Base-by-base conservation (phyloP, 768 basidiomycete genomes). In the Termitomyces titanicus region DNA sequence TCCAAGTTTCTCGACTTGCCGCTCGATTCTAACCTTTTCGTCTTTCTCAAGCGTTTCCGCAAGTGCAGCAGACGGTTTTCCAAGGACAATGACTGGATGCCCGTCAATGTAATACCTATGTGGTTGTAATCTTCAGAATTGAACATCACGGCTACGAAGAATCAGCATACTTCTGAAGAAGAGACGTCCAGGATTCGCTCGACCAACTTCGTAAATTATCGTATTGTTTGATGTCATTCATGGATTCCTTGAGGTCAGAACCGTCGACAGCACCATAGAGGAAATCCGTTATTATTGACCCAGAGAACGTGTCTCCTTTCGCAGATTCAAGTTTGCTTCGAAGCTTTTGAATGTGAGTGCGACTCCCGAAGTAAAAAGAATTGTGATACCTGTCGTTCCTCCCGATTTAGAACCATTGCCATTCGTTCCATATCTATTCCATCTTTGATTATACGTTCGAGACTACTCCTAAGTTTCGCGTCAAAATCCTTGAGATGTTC, bases 391-490 rank as follows among this genome's bases (percentile, higher is more conserved):
- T 94, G 93, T 53, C 94, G 85, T 71, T 92, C 89, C 62, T 97
- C 93, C 48, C 94, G 78, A 60, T 86, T 82, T 44, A 99, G 83
- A 17, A 97, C 78, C 83, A 91, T 87, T 15, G 72, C 69, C 88
- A 99, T 97, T 10, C 96, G 77, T 29, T 85, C 78, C 88, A 98
- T 94, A 69, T 98, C 92, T 47, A 98, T 76, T 3, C 90, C 94
- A 51, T 88, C 83, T 17, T 78, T 63, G 8, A 79, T 81, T 51
- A 98, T 88, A 39, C 82, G 81, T 59, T 77, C 67, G 37, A 99
- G 75, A 62, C 88, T 89, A 1, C 72, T 74, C 61, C 79, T 83
- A 40, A 98, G 76, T 65, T 81, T 85, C 27, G 72, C 74, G 55
- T 85, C 80, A 64, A 98, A 90, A 2, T 68, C 72, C n/a, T 88